phyloP scores from a whole-genome alignment of 768 basidiomycete species.

The Mycena maculata region DNA sequence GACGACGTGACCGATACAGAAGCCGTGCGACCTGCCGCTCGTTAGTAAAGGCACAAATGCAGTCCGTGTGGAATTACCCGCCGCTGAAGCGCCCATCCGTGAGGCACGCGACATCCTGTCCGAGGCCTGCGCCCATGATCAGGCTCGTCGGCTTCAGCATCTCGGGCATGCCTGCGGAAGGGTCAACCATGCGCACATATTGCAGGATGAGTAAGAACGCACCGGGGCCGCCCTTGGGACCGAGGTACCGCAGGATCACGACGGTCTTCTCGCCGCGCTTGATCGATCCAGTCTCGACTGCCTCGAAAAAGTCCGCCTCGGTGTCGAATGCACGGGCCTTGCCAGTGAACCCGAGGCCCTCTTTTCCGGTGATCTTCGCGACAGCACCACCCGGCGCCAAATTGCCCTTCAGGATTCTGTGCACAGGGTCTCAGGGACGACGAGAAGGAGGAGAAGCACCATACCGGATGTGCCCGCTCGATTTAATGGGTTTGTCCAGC shows the following conservation, averaged over 20 bases:
- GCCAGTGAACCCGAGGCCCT: slow-evolving; percentile 89
- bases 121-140: slow-evolving; percentile 98
- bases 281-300: slow-evolving; percentile 89
- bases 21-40: slow-evolving; percentile 87
- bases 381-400: slow-evolving; percentile 96
- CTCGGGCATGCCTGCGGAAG: slow-evolving; percentile 90
- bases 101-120: slow-evolving; percentile 94
- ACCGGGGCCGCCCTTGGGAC: slow-evolving; percentile 97
- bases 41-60: background rate
- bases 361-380: slow-evolving; percentile 96
- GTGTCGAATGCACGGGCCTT: slow-evolving; percentile 93
- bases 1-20: slow-evolving; percentile 96
- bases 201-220: slow-evolving; percentile 43
- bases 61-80: slow-evolving; percentile 64
- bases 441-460: slow-evolving; percentile 23
- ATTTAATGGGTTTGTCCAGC: slow-evolving; percentile 87
- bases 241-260: slow-evolving; percentile 93
- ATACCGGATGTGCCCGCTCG: slow-evolving; percentile 89
- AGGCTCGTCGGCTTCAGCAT: slow-evolving; percentile 98
- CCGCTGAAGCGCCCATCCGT: slow-evolving; percentile 99
- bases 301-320: slow-evolving; percentile 88
- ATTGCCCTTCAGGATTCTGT: slow-evolving; percentile 90
- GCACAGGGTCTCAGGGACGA: background rate
- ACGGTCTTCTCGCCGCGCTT: slow-evolving; percentile 98
- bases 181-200: slow-evolving; percentile 29